phyloP scores from a whole-genome alignment of 441 rosid genomes.

The Eruca vesicaria region DNA sequence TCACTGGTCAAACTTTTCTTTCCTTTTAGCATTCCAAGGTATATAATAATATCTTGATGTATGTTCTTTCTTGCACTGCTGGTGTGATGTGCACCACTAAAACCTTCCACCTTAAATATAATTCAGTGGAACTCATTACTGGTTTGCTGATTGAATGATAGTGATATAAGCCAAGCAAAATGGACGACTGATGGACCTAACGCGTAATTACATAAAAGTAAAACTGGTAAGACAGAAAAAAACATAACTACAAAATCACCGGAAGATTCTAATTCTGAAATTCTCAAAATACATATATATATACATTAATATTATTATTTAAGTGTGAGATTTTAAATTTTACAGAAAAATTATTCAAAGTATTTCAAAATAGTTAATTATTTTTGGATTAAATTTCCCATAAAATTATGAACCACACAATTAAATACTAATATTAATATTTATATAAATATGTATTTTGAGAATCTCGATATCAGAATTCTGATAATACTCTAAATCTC shows the following conservation, averaged over 20 bases:
- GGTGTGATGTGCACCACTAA: neutral
- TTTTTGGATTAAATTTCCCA: no score
- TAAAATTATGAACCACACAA: no score
- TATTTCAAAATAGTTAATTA: no score
- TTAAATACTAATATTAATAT: no score
- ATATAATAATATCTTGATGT: no score
- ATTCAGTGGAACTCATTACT: neutral
- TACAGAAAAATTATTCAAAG: no score
- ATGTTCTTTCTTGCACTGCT: slow-evolving; percentile 4
- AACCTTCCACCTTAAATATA: neutral
- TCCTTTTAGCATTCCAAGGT: neutral
- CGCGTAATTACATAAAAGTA: neutral
- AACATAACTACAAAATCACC: neutral
- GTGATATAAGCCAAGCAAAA: neutral
- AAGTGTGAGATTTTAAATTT: no score
- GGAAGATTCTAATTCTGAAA: neutral
- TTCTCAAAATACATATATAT: neutral
- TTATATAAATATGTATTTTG: neutral
- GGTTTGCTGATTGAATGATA: neutral
- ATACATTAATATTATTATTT: no score
- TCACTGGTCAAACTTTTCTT: slow-evolving; percentile 8
- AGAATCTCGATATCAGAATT: neutral
- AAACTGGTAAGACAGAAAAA: no score
- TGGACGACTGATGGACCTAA: slow-evolving; percentile 6
- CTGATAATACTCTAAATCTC: no score